phyloP scores from a whole-genome alignment of 2,329 filamentous ascomycete genomes.

The Mycocentrospora acerina region DNA sequence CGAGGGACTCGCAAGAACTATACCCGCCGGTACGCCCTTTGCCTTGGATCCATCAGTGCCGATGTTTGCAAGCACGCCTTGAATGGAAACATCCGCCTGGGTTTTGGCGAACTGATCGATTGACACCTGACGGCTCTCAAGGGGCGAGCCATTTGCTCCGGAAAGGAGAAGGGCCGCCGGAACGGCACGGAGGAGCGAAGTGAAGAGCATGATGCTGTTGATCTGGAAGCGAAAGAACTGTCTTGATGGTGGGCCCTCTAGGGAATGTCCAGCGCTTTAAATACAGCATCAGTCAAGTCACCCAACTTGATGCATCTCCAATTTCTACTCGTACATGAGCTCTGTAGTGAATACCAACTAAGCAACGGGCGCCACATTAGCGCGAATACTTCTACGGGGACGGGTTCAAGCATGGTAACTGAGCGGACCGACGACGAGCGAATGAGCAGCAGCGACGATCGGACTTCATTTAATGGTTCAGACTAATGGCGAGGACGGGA shows the following conservation, averaged over 20 bases:
- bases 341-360: slow-evolving; percentile 10
- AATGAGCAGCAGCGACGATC: slow-evolving; percentile 11
- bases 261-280: slow-evolving; percentile 6
- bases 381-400: slow-evolving; percentile 12
- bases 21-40: slow-evolving; percentile 51
- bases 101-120: slow-evolving; percentile 41
- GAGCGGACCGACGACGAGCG: slow-evolving; percentile 16
- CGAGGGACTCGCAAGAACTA: slow-evolving; percentile 59
- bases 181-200: slow-evolving; percentile 12
- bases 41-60: slow-evolving; percentile 54
- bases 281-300: background rate
- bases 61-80: slow-evolving; percentile 58
- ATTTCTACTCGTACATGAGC: slow-evolving; percentile 2
- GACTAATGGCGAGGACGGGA: slow-evolving; percentile 8
- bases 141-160: slow-evolving; percentile 9
- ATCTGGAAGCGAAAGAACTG: slow-evolving; percentile 1
- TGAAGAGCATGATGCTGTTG: slow-evolving; percentile 16
- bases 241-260: slow-evolving; percentile 2
- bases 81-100: slow-evolving; percentile 52
- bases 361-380: slow-evolving; percentile 14
- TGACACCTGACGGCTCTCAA: slow-evolving; percentile 9
- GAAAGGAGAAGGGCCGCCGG: slow-evolving; percentile 15
- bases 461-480: slow-evolving; percentile 14
- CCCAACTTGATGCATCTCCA: background rate
- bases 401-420: slow-evolving; percentile 6